Conservation (phyloP, 2,329 filamentous ascomycete species). For the Kalaharituber pfeilii region DNA sequence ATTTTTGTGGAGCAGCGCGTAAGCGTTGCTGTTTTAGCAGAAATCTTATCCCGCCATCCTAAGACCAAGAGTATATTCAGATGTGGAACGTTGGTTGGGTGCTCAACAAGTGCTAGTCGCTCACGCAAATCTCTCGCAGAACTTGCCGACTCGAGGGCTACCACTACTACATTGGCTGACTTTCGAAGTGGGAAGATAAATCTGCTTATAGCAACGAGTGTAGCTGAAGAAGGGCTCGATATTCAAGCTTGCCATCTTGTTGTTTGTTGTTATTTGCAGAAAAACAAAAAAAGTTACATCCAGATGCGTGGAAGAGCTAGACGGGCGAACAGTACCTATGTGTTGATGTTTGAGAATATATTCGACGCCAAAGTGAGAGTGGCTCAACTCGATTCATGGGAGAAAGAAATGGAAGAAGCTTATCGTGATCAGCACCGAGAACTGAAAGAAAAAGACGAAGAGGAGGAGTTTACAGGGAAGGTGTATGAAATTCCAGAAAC, state of each 20-base stretch:
- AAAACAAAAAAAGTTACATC: constrained; percentile 46
- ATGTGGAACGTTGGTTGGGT: constrained; percentile 38
- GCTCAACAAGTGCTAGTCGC: constrained; percentile 29
- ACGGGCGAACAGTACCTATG: constrained; percentile 38
- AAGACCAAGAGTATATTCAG: constrained; percentile 26
- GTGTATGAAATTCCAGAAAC: constrained; percentile 29
- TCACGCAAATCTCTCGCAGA: constrained; percentile 30
- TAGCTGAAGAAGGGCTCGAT: constrained; percentile 51
- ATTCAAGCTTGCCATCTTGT: constrained; percentile 47
- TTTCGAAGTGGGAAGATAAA: constrained; percentile 40
- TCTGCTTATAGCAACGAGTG: constrained; percentile 43
- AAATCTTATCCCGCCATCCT: constrained; percentile 24
- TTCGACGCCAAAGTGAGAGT: constrained; percentile 24
- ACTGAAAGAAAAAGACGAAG: constrained; percentile 25
- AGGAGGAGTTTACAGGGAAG: constrained; percentile 23
- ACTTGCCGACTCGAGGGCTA: constrained; percentile 32
- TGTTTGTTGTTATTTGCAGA: constrained; percentile 44
- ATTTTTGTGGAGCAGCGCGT: constrained; percentile 33
- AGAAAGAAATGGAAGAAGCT: constrained; percentile 51
- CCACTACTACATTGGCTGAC: constrained; percentile 36
- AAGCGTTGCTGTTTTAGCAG: constrained; percentile 29
- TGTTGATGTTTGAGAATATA: constrained; percentile 33
- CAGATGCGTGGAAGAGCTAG: constrained; percentile 48
- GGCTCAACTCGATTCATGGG: constrained; percentile 46
- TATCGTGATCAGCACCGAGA: constrained; percentile 49